These are phyloP conservation scores for Talaromyces sp. DNA, from an alignment of 2,329 filamentous ascomycete species.

Conservation along the genomic window DNA sequence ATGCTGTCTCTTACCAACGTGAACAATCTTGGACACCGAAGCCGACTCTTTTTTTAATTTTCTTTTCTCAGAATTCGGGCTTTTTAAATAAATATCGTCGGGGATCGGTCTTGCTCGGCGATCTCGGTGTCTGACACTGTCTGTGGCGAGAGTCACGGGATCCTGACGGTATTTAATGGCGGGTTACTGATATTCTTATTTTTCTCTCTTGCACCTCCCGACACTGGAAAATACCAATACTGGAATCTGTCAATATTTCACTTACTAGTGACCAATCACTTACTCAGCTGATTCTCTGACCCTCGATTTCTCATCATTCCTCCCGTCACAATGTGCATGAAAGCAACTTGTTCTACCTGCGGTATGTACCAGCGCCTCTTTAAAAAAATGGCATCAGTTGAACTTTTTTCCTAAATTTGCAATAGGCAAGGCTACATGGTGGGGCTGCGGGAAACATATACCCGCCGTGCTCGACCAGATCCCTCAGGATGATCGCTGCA, in stretches of 20 bases:
- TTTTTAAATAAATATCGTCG: neutral
- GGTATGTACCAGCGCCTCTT: neutral
- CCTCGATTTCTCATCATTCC: neutral
- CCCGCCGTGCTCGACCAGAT: slow-evolving; percentile 10
- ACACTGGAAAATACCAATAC: neutral
- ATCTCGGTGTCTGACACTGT: neutral
- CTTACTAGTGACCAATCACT: neutral
- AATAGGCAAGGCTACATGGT: slow-evolving; percentile 13
- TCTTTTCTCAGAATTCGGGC: neutral
- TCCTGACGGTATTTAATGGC: neutral
- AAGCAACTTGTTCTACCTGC: slow-evolving; percentile 11
- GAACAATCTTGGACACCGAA: too few species aligned
- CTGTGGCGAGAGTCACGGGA: neutral
- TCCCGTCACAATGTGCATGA: slow-evolving; percentile 6
- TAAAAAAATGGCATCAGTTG: neutral
- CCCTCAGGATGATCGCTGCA: slow-evolving; percentile 8
- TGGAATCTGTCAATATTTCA: neutral
- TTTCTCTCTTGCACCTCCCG: neutral
- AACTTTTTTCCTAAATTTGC: neutral
- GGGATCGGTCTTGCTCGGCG: neutral
- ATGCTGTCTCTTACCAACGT: too few species aligned
- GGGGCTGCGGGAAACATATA: slow-evolving; percentile 12
- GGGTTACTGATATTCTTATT: neutral
- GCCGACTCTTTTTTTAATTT: too few species aligned
- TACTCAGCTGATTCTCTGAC: neutral